Evolutionary conservation across 2,329 filamentous ascomycete genomes (phyloP), one percentile per base, ranked within the genome.

Genomic region (Mycogone perniciosa): DNA sequence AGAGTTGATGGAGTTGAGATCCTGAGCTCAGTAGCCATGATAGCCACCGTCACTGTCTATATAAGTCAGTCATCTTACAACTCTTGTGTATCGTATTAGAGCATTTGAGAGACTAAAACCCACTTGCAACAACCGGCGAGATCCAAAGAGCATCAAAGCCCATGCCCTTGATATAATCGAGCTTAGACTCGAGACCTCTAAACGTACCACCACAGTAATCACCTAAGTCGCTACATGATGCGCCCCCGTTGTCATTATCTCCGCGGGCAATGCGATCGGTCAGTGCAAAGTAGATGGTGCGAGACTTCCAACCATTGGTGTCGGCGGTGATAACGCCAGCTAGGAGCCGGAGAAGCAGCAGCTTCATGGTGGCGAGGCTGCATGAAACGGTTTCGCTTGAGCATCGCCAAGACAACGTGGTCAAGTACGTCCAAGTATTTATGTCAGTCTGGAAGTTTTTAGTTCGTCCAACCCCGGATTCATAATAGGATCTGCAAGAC

Each of bases 121-220:
- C 59, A 72, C 70, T 73, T 2, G 66, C 59, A 1, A 79, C 73
- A n/a, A 82, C 70, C 0, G 79, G 80, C 2, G 77, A 80, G 54
- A 82, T 80, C 76, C 77, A 77, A 45, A 81, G 67, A 38, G 79
- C 79, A 50, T 76, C 76, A 55, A 81, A 82, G 27, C 79, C 79
- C 75, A 82, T 79, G 44, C 73, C 73, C 59, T 80, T 71, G 61
- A 85, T 84, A 61, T 84, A 84, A 63, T 84, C 81, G 38, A 85
- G 72, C 54, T 79, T 73, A 53, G 77, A 72, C 56, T 76, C 71
- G 31, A 85, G 71, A 6, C 82, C 82, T 47, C 70, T 64, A 60
- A 77, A 86, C 1, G 77, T 80, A 11, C 82, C 82, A 38, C 80
- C 80, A 56, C 82, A 85, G 64, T 83, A 84, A 29, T 63, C 61